Percentiles rank a stretch among this genome's conserved stretches.
Evolutionary conservation across 2,329 filamentous ascomycete genomes (phyloP).

Genomic region (Colletotrichum sansevieriae): DNA sequence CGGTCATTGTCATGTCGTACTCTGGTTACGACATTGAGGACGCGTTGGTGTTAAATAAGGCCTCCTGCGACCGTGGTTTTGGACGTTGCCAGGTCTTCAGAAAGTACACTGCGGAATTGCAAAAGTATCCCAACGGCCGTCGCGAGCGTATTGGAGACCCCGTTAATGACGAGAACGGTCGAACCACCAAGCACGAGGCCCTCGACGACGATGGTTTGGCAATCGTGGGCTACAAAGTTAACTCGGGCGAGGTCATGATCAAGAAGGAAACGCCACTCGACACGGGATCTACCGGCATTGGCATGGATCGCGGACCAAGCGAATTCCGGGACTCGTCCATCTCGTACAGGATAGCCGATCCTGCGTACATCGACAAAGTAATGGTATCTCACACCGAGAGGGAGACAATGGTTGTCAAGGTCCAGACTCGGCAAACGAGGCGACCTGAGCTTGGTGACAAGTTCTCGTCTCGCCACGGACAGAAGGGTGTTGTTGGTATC

Average conservation of each 20-base stretch:
- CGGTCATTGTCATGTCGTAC: constrained; percentile 98
- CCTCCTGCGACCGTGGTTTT: constrained; percentile 93
- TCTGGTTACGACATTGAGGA: constrained; percentile 99
- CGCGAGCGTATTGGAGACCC: constrained; percentile 75
- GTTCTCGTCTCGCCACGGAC: constrained; percentile 97
- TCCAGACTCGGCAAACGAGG: constrained; percentile 95
- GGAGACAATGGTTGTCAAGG: constrained; percentile 89
- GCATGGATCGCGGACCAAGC: constrained; percentile 72
- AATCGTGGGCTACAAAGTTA: constrained; percentile 84
- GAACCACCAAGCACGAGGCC: constrained; percentile 76
- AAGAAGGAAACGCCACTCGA: constrained; percentile 91
- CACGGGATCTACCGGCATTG: constrained; percentile 78
- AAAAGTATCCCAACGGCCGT: constrained; percentile 88
- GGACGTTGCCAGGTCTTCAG: constrained; percentile 98
- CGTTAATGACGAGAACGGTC: constrained; percentile 67
- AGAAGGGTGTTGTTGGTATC: constrained; percentile 97
- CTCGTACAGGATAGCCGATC: constrained; percentile 86
- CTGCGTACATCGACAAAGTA: constrained; percentile 94
- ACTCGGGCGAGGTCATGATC: constrained; percentile 86
- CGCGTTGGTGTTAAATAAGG: constrained; percentile 95
- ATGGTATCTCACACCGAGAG: constrained; percentile 92
- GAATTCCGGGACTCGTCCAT: constrained; percentile 77
- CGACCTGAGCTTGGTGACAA: constrained; percentile 97
- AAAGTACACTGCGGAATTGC: constrained; percentile 88
- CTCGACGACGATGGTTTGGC: constrained; percentile 91